Conservation (phyloP, 2,329 filamentous ascomycete species). For the Epichloe sylvatica region DNA sequence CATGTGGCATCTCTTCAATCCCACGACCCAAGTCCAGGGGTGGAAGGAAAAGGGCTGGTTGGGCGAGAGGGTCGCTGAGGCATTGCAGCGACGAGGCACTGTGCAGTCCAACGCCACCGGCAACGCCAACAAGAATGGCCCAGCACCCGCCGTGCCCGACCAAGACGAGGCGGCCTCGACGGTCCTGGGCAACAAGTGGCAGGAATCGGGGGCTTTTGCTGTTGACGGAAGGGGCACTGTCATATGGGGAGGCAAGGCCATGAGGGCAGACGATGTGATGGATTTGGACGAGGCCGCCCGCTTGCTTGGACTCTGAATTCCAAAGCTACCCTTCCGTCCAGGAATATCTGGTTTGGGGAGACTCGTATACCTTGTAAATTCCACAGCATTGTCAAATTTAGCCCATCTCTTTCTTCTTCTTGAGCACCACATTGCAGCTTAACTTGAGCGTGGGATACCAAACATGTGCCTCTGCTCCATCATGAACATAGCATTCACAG, state of each 20-base stretch:
- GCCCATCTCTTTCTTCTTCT: too few species aligned
- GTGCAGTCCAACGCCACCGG: constrained; percentile 22
- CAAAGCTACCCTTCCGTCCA: background rate
- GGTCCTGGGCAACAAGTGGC: constrained; percentile 42
- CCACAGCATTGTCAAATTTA: too few species aligned
- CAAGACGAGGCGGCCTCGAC: constrained; percentile 25
- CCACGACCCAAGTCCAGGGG: constrained; percentile 35
- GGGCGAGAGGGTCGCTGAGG: constrained; percentile 34
- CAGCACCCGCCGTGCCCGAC: background rate
- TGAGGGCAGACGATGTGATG: constrained; percentile 35
- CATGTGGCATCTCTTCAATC: constrained; percentile 40
- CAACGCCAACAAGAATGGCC: background rate
- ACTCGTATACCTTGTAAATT: background rate
- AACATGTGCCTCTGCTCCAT: background rate
- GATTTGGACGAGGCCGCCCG: constrained; percentile 36
- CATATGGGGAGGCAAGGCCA: constrained; percentile 35
- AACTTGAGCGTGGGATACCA: too few species aligned
- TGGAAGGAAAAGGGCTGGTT: constrained; percentile 44
- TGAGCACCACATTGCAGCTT: too few species aligned
- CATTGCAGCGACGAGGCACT: constrained; percentile 25
- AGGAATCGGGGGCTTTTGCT: constrained; percentile 38
- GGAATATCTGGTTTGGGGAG: too few species aligned
- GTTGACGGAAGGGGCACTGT: constrained; percentile 35
- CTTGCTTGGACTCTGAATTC: constrained; percentile 14
- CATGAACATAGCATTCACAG: constrained; percentile 6